phyloP scores from a whole-genome alignment of 192 early-diverging fungal species.

The Funneliformis geosporum region DNA sequence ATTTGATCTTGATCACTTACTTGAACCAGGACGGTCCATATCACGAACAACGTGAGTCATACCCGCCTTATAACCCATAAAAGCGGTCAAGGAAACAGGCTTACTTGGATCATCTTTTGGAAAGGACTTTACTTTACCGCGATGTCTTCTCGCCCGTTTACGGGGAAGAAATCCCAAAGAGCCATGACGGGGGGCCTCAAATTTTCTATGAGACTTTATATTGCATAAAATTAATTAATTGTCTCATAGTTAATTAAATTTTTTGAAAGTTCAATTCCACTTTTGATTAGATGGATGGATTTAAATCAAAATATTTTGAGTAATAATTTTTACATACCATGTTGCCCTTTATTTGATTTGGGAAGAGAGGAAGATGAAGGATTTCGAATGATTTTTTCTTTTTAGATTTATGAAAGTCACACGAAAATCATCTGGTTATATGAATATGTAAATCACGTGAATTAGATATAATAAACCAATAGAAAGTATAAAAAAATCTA shows the following conservation, averaged over 20 bases:
- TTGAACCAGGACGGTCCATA: constrained; percentile 97
- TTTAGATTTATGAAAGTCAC: background rate
- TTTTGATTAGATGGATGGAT: background rate
- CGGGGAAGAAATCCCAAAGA: constrained; percentile 76
- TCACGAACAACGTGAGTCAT: constrained; percentile 99
- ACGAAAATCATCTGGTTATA: background rate
- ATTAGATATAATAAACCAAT: too few species aligned
- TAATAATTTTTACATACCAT: background rate
- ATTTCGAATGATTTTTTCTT: background rate
- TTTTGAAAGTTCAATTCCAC: background rate
- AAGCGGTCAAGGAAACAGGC: constrained; percentile 98
- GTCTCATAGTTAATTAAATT: background rate
- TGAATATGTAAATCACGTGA: too few species aligned
- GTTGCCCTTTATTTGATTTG: background rate
- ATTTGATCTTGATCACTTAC: constrained; percentile 45
- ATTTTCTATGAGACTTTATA: constrained; percentile 88
- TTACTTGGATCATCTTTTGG: constrained; percentile 95
- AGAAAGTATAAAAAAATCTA: too few species aligned
- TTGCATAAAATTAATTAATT: background rate
- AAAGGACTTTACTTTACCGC: constrained; percentile 98
- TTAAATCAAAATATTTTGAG: background rate
- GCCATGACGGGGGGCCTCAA: constrained; percentile 96
- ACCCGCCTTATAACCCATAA: constrained; percentile 99
- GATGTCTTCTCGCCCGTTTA: constrained; percentile 91
- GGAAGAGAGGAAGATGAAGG: background rate